A percentile compares a stretch with the other conserved stretches of the same genome.
phyloP scores from a whole-genome alignment of 768 basidiomycete genomes.

The Tricholoma saponaceum region DNA sequence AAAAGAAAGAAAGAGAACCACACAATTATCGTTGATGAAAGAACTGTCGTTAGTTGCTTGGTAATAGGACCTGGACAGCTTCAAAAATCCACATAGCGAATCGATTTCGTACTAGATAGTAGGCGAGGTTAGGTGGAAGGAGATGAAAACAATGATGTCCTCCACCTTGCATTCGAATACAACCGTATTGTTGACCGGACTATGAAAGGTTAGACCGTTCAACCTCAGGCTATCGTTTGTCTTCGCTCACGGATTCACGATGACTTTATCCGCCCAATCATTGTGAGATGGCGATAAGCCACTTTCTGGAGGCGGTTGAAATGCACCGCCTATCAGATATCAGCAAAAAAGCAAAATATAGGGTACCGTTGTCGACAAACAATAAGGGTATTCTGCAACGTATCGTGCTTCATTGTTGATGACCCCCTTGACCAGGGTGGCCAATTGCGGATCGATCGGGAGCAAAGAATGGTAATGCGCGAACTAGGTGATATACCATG shows the following conservation, averaged over 20 bases:
- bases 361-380: conserved; percentile 32
- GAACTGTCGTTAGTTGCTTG: conserved; percentile 66
- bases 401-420: conserved; percentile 79
- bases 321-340: conserved; percentile 49
- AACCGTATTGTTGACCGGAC: conserved; percentile 62
- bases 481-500: conserved; percentile 40
- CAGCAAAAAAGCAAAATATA: neutral
- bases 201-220: conserved; percentile 19
- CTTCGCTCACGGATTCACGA: conserved; percentile 65
- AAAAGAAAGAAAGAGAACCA: neutral
- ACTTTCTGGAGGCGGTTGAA: conserved; percentile 78
- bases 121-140: neutral
- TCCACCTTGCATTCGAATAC: conserved; percentile 82
- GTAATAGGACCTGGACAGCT: conserved; percentile 71
- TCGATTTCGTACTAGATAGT: conserved; percentile 67
- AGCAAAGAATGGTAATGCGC: conserved; percentile 65
- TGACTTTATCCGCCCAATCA: conserved; percentile 64
- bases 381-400: conserved; percentile 71
- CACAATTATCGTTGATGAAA: conserved; percentile 72
- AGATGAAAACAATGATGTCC: neutral
- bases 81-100: conserved; percentile 75
- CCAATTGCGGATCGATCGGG: conserved; percentile 51
- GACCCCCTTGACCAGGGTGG: conserved; percentile 70
- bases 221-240: neutral
- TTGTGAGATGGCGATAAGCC: conserved; percentile 61